Percentiles rank a stretch among this genome's conserved stretches.
These are phyloP conservation scores for Mortierella sp. DNA, from an alignment of 371 early-diverging fungal species.

Conservation along the genomic window DNA sequence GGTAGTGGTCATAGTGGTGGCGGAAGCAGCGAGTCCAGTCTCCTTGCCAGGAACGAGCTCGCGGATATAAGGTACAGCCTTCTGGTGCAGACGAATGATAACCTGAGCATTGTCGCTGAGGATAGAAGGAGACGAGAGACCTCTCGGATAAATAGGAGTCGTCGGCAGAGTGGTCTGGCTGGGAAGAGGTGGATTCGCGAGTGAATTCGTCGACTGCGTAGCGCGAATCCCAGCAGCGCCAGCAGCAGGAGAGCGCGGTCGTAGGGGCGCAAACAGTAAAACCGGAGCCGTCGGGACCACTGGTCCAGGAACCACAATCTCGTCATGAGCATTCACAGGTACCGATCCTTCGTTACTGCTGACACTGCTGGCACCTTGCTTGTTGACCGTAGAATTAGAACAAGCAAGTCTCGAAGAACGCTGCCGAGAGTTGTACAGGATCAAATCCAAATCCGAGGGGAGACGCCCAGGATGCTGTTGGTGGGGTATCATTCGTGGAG, in stretches of 20 bases:
- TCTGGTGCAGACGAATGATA: conserved; percentile 18
- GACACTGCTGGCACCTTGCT: neutral
- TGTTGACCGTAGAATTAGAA: neutral
- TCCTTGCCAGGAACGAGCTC: conserved; percentile 34
- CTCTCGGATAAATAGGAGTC: conserved; percentile 33
- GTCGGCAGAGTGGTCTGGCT: neutral
- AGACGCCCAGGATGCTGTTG: conserved; percentile 3
- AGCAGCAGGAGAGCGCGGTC: neutral
- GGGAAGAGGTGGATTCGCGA: neutral
- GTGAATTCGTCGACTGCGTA: neutral
- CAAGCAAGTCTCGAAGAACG: neutral
- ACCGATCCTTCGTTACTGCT: neutral
- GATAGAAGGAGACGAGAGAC: conserved; percentile 21
- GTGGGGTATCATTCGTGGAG: neutral
- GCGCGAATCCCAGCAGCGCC: neutral
- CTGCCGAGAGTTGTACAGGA: conserved; percentile 3
- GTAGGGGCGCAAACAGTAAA: neutral
- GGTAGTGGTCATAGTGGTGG: neutral
- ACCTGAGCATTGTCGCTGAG: neutral
- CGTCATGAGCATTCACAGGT: neutral
- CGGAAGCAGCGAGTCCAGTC: neutral
- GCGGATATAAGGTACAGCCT: conserved; percentile 36
- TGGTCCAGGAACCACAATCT: neutral
- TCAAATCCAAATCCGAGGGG: conserved; percentile 12
- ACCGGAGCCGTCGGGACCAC: neutral